These are phyloP conservation scores for Hirsutella minnesotensis DNA, from an alignment of 2,329 filamentous ascomycete genomes.

Conservation along the genomic window DNA sequence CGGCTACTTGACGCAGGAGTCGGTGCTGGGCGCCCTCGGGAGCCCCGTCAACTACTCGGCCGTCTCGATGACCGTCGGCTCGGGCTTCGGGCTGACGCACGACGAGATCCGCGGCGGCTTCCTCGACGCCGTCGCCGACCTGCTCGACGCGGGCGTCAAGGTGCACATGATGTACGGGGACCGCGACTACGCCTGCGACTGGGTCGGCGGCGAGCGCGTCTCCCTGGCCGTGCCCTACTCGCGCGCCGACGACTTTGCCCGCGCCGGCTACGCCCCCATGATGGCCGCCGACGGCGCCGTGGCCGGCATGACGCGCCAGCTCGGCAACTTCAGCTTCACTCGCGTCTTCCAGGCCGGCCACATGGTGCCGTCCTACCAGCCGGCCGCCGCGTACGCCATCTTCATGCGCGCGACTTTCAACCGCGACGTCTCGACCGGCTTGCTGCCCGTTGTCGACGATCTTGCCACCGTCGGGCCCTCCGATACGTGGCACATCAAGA, in stretches of 20 bases:
- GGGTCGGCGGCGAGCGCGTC: slow-evolving; percentile 58
- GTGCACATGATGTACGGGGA: slow-evolving; percentile 62
- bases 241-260: slow-evolving; percentile 30
- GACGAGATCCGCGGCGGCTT: slow-evolving; percentile 35
- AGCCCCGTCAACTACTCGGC: slow-evolving; percentile 47
- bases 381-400: slow-evolving; percentile 41
- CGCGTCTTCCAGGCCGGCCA: slow-evolving; percentile 56
- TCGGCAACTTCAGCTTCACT: slow-evolving; percentile 39
- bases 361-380: slow-evolving; percentile 48
- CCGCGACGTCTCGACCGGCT: not conserved
- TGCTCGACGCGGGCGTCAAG: slow-evolving; percentile 50
- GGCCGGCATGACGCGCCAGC: slow-evolving; percentile 62
- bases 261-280: slow-evolving; percentile 45
- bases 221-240: slow-evolving; percentile 49
- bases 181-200: slow-evolving; percentile 49
- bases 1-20: slow-evolving; percentile 36
- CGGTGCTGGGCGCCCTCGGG: slow-evolving; percentile 46
- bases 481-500: slow-evolving; percentile 46
- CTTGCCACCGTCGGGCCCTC: not conserved
- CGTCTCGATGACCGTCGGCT: slow-evolving; percentile 27
- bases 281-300: slow-evolving; percentile 37
- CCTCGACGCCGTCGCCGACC: slow-evolving; percentile 40
- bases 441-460: not conserved
- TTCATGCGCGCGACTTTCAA: slow-evolving; percentile 21
- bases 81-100: slow-evolving; percentile 48